Conservation (phyloP, 768 basidiomycete genomes). For the Agrocybe pediades region DNA sequence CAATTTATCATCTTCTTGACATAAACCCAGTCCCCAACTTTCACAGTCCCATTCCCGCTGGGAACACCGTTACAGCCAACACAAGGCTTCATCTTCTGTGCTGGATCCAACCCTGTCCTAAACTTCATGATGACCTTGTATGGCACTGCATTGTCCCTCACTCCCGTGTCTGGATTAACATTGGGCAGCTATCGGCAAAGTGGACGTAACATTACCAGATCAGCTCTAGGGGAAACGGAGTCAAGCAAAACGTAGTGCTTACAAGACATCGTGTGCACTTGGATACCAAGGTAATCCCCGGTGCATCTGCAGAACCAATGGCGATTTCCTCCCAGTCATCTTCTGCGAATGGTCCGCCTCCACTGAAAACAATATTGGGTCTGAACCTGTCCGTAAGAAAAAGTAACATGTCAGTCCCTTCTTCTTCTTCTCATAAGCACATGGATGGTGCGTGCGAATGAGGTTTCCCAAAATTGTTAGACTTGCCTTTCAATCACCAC, state of each 20-base stretch:
- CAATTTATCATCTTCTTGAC: constrained; percentile 40
- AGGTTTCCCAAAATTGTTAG: background rate
- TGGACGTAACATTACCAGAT: constrained; percentile 2
- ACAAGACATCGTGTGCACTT: constrained; percentile 77
- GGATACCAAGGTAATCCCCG: constrained; percentile 59
- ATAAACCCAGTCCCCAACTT: constrained; percentile 62
- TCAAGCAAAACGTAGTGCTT: constrained; percentile 22
- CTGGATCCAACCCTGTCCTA: constrained; percentile 58
- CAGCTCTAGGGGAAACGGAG: background rate
- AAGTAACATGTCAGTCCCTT: background rate
- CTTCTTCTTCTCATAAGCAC: background rate
- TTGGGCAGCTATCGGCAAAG: constrained; percentile 67
- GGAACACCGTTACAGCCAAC: constrained; percentile 70
- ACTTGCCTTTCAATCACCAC: constrained; percentile 62
- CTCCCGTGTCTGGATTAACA: constrained; percentile 63
- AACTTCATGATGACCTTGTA: constrained; percentile 78
- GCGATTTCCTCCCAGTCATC: constrained; percentile 67
- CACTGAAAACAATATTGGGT: constrained; percentile 73
- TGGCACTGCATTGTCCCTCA: constrained; percentile 71
- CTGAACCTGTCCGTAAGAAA: constrained; percentile 55
- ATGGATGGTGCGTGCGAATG: background rate
- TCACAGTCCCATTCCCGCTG: constrained; percentile 48
- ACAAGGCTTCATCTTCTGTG: constrained; percentile 52
- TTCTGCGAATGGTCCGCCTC: constrained; percentile 71
- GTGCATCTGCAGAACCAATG: constrained; percentile 45